Percentiles rank a stretch among this genome's conserved stretches.
Evolutionary conservation across 1,284 basidiomycete genomes (phyloP).

Genomic region (Cryptococcus floricola): DNA sequence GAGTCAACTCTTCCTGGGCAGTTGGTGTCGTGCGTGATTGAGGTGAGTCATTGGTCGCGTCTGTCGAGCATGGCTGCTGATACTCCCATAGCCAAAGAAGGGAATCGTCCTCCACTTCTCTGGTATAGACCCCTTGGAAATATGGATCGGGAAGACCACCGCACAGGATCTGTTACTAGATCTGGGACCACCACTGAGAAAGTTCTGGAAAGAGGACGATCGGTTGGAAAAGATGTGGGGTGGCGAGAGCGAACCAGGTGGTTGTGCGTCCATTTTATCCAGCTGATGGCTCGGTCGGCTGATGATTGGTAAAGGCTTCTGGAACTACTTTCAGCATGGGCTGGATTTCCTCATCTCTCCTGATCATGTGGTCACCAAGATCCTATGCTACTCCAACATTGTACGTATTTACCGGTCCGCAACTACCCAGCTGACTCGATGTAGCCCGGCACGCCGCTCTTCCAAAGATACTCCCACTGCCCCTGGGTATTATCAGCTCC

Average conservation of each 20-base stretch:
- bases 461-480: slow-evolving; percentile 83
- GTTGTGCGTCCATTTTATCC: background rate
- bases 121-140: slow-evolving; percentile 53
- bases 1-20: slow-evolving; percentile 5
- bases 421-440: background rate
- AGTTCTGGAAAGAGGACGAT: slow-evolving; percentile 81
- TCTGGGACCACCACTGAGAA: slow-evolving; percentile 69
- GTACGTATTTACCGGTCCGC: slow-evolving; percentile 52
- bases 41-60: slow-evolving; percentile 13
- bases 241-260: slow-evolving; percentile 5
- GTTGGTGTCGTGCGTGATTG: slow-evolving; percentile 16
- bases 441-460: slow-evolving; percentile 78
- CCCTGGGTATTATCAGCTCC: slow-evolving; percentile 65
- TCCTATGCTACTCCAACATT: slow-evolving; percentile 77
- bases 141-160: slow-evolving; percentile 73
- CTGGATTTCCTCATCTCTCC: slow-evolving; percentile 72
- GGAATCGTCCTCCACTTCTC: slow-evolving; percentile 60
- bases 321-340: slow-evolving; percentile 86
- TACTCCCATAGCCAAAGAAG: slow-evolving; percentile 59
- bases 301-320: slow-evolving; percentile 57
- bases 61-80: background rate
- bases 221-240: slow-evolving; percentile 57
- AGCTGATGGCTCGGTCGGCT: background rate
- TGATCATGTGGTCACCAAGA: slow-evolving; percentile 68
- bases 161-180: slow-evolving; percentile 74